phyloP scores from a whole-genome alignment of 768 basidiomycete species.

The Russula ochroleuca region DNA sequence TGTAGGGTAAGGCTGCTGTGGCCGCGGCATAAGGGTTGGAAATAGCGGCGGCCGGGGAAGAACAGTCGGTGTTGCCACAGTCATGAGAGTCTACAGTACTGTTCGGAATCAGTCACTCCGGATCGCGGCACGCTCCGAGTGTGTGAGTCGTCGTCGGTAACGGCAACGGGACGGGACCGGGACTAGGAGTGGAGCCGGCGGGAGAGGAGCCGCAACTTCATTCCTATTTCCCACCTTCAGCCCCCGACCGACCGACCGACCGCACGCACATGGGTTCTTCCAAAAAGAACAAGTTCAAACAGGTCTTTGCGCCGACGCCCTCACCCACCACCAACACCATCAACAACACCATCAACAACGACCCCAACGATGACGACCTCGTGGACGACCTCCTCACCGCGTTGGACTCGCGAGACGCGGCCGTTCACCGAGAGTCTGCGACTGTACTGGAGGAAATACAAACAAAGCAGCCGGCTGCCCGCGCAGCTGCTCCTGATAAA shows the following conservation, averaged over 20 bases:
- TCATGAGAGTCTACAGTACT: conserved; percentile 36
- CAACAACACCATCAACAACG: neutral
- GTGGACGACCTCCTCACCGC: conserved; percentile 74
- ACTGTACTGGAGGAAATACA: conserved; percentile 45
- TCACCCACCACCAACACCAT: conserved; percentile 18
- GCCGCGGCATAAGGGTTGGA: conserved; percentile 61
- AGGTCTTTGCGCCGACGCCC: conserved; percentile 35
- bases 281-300: conserved; percentile 57
- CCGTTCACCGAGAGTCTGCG: conserved; percentile 48
- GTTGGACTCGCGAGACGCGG: conserved; percentile 59
- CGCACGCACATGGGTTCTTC: conserved; percentile 44
- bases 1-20: conserved; percentile 60
- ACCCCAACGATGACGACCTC: conserved; percentile 50
- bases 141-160: neutral
- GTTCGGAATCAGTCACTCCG: too few species aligned
- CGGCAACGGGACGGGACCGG: too few species aligned
- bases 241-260: neutral
- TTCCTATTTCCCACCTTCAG: neutral
- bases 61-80: conserved; percentile 65
- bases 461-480: neutral
- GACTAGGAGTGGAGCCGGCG: neutral
- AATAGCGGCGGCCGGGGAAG: conserved; percentile 59
- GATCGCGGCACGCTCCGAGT: neutral
- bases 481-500: conserved; percentile 33
- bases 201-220: neutral